Evolutionary conservation across 192 early-diverging fungal genomes (phyloP).

Genomic region (Entomortierella beljakovae): DNA sequence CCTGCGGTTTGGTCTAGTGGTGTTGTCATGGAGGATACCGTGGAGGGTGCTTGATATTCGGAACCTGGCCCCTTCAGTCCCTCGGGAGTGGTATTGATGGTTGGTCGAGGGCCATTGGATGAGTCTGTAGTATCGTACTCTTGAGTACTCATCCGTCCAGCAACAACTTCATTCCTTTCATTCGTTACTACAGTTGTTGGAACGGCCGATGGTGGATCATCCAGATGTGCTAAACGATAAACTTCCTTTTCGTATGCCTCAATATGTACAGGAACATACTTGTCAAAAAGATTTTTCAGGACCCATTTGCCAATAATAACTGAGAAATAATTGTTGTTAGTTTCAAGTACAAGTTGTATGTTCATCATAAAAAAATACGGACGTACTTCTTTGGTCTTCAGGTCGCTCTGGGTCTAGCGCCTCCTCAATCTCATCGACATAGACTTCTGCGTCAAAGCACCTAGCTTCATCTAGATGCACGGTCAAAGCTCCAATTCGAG

Average conservation of each 20-base stretch:
- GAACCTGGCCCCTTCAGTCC: conserved; percentile 5
- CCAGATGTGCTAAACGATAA: conserved; percentile 47
- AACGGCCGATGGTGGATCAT: conserved; percentile 10
- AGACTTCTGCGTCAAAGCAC: conserved; percentile 92
- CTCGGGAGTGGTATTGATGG: conserved; percentile 40
- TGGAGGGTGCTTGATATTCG: conserved; percentile 8
- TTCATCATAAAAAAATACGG: not conserved
- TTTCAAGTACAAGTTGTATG: conserved; percentile 2
- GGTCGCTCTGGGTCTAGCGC: conserved; percentile 58
- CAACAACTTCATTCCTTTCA: conserved; percentile 37
- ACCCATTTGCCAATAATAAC: conserved; percentile 90
- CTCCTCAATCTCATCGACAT: conserved; percentile 81
- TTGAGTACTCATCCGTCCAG: not conserved
- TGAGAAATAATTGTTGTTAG: conserved; percentile 48
- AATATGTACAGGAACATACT: conserved; percentile 64
- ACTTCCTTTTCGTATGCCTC: conserved; percentile 60
- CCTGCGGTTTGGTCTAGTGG: conserved; percentile 1
- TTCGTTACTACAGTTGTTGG: conserved; percentile 41
- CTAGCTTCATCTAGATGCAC: conserved; percentile 86
- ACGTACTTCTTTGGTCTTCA: conserved; percentile 80
- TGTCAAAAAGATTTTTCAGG: conserved; percentile 76
- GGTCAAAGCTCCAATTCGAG: conserved; percentile 86
- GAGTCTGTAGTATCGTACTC: conserved; percentile 11
- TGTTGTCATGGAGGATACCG: not conserved
- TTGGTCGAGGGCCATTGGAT: conserved; percentile 10